Base-by-base conservation (phyloP, 2,329 filamentous ascomycete genomes). In the Colletotrichum melonis region DNA sequence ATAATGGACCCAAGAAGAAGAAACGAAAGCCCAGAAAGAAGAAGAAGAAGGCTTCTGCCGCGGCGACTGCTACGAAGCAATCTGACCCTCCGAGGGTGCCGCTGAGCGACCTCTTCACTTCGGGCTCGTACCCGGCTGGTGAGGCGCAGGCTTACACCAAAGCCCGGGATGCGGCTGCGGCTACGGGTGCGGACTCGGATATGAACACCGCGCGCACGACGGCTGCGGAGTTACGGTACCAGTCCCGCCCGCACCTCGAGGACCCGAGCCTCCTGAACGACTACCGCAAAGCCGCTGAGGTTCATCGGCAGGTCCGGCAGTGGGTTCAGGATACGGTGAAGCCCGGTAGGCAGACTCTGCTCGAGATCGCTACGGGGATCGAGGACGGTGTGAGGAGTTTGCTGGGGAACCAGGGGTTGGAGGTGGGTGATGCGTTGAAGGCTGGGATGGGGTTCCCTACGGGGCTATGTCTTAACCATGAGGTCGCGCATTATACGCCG, bases 381-480 rank as follows among this genome's bases (percentile, higher is more conserved):
- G 95, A 97, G 82, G 91, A 96, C 80, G 90, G 93, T 64, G 94
- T 97, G 46, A 90, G 94, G 75, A 90, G 92, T 38, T 83, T 97
- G 75, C 92, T 92, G 2, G 94, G 93, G 6, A 94, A 97, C 81
- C 87, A 89, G 76, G 95, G 94, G 8, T 83, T 97, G 56, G 88
- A 92, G 74, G 92, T 95, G 78, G 95, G 95, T 5, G 94, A 97
- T 78, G 92, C 91, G 67, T 85, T 95, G 75, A 90, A 91, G 78
- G 94, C 91, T 38, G 94, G 95, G 68, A 94, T 97, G 89, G 95
- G 94, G 4, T 97, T 97, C 84, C 95, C 95, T 5, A 95, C 92
- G 26, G 95, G 95, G 65, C 86, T 97, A 67, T 95, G 93, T 80
- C 87, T 97, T 77, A 95, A 97, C 84, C 91, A 97, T 81, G 94